Conservation (phyloP, 2,329 filamentous ascomycete genomes). For the Talaromyces sp. region DNA sequence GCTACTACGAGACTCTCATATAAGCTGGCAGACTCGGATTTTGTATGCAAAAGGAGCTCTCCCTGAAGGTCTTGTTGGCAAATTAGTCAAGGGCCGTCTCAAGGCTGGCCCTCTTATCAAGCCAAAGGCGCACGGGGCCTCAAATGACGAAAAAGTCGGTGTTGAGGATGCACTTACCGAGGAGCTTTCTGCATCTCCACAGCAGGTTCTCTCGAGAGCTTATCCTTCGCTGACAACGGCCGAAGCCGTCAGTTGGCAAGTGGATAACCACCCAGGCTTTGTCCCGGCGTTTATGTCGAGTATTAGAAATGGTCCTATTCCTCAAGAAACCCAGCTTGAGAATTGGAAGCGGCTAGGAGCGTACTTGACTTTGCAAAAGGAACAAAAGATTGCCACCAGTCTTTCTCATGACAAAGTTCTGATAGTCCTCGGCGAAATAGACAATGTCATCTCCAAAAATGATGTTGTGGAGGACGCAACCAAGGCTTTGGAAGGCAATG, state of each 20-base stretch:
- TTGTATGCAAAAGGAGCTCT: conserved; percentile 58
- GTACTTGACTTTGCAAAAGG: conserved; percentile 39
- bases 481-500: conserved; percentile 52
- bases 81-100: conserved; percentile 48
- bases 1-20: conserved; percentile 60
- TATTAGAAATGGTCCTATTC: conserved; percentile 64
- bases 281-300: conserved; percentile 64
- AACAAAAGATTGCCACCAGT: conserved; percentile 21
- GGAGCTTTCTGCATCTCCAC: conserved; percentile 30
- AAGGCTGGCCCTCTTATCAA: conserved; percentile 35
- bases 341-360: conserved; percentile 56
- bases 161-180: conserved; percentile 33
- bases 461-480: conserved; percentile 59
- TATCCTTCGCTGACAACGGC: conserved; percentile 53
- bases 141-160: conserved; percentile 30
- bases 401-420: conserved; percentile 49
- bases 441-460: conserved; percentile 60
- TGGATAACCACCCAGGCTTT: conserved; percentile 61
- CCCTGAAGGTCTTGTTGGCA: conserved; percentile 52
- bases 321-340: conserved; percentile 49
- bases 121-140: conserved; percentile 20
- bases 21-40: conserved; percentile 55
- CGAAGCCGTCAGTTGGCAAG: conserved; percentile 63
- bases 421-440: conserved; percentile 59
- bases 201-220: conserved; percentile 44